Conservation (phyloP, 2,329 filamentous ascomycete species). For the Beauveria sp. region DNA sequence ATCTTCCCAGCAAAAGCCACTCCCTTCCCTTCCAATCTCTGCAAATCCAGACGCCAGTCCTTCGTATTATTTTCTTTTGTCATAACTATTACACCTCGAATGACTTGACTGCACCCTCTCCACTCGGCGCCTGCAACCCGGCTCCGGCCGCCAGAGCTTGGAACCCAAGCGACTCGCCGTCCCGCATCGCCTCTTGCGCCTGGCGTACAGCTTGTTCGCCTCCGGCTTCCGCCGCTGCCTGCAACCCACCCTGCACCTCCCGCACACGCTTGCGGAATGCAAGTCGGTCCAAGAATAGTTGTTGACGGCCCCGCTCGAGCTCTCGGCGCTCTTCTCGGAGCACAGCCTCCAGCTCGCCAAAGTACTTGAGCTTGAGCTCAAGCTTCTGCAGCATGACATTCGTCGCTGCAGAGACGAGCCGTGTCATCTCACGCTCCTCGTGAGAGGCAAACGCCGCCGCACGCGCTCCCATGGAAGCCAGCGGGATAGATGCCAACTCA, state of each 20-base stretch:
- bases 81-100: slow-evolving; percentile 39
- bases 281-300: slow-evolving; percentile 86
- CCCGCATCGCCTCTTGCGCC: slow-evolving; percentile 38
- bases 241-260: slow-evolving; percentile 72
- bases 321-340: slow-evolving; percentile 88
- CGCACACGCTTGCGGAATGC: slow-evolving; percentile 82
- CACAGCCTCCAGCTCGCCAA: slow-evolving; percentile 90
- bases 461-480: slow-evolving; percentile 79
- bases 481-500: slow-evolving; percentile 65
- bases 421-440: slow-evolving; percentile 93
- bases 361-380: slow-evolving; percentile 91
- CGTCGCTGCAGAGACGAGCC: slow-evolving; percentile 82
- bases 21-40: background rate
- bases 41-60: slow-evolving; percentile 10
- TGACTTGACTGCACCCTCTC: slow-evolving; percentile 48
- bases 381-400: slow-evolving; percentile 95
- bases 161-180: slow-evolving; percentile 47
- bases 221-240: slow-evolving; percentile 40
- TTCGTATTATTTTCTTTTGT: slow-evolving; percentile 9
- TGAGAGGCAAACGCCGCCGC: slow-evolving; percentile 85
- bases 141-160: slow-evolving; percentile 35
- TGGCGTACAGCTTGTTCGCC: slow-evolving; percentile 42
- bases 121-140: slow-evolving; percentile 47
- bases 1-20: slow-evolving; percentile 1
- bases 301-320: slow-evolving; percentile 82